These are phyloP conservation scores for Lactarius hengduanensis DNA, from an alignment of 768 basidiomycete genomes.

Conservation along the genomic window DNA sequence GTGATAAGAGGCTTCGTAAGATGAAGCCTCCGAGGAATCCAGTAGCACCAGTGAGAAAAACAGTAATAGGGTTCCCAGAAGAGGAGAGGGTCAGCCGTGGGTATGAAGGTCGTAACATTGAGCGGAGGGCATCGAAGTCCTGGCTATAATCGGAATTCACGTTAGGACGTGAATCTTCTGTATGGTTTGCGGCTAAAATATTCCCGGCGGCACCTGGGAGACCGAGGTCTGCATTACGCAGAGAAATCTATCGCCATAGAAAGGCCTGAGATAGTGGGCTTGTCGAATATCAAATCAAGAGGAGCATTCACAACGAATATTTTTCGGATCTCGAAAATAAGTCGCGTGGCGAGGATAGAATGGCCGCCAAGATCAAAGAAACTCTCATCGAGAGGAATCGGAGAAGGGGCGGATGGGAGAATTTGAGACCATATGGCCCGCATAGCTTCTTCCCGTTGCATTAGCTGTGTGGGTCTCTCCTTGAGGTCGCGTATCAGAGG, in stretches of 20 bases:
- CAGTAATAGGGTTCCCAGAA: slow-evolving; percentile 52
- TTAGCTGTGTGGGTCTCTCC: slow-evolving; percentile 43
- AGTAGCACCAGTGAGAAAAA: slow-evolving; percentile 96
- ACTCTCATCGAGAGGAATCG: slow-evolving; percentile 85
- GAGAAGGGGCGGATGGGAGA: slow-evolving; percentile 72
- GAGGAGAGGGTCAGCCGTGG: slow-evolving; percentile 59
- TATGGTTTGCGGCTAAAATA: background rate
- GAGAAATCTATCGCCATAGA: slow-evolving; percentile 69
- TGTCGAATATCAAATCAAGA: slow-evolving; percentile 86
- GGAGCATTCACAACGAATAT: slow-evolving; percentile 88
- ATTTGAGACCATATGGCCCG: slow-evolving; percentile 82
- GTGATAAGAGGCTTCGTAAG: slow-evolving; percentile 71
- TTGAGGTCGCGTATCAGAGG: slow-evolving; percentile 42
- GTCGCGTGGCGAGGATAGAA: slow-evolving; percentile 94
- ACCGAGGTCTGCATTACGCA: slow-evolving; percentile 81
- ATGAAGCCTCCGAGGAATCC: slow-evolving; percentile 97
- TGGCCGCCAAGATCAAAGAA: slow-evolving; percentile 99
- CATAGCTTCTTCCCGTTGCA: slow-evolving; percentile 76
- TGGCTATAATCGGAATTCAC: slow-evolving; percentile 46
- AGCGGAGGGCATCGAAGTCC: slow-evolving; percentile 66
- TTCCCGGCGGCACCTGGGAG: slow-evolving; percentile 43
- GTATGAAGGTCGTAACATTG: slow-evolving; percentile 61
- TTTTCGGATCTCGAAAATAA: slow-evolving; percentile 96
- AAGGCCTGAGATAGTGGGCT: slow-evolving; percentile 80
- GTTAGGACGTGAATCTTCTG: slow-evolving; percentile 4